Evolutionary conservation across 2,329 filamentous ascomycete species (phyloP), one percentile per base, ranked within the genome.

Genomic region (Gaeumannomyces tritici): DNA sequence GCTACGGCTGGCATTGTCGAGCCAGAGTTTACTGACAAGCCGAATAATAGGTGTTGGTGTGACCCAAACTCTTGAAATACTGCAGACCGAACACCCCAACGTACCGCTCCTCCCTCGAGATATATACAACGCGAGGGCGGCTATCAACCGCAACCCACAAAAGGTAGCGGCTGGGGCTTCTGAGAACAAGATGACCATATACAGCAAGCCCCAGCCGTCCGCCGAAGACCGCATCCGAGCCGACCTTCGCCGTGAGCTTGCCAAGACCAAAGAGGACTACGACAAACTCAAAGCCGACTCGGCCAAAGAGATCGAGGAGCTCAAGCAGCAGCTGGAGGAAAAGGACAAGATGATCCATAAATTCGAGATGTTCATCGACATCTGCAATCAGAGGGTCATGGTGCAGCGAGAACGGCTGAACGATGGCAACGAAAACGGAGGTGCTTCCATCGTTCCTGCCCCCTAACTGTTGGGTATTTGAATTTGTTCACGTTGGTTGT

Each of bases 281-380:
- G 76, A 82, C 60, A 81, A 83, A 68, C 70, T 83, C 61, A 79
- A 80, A 65, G 80, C 82, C 55, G 82, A 86, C 4, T 82, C 76
- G 61, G 75, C 81, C 63, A 84, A 84, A 63, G 80, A 85, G 68
- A 79, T 88, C 55, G 83, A 83, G 21, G 78, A 79, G 1, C 72
- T 88, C 63, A 83, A 84, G 67, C 76, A 79, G 62, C 79, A 85
- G 68, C 71, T 93, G 21, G 81, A 80, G 55, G 83, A 88, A 64
- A 87, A 87, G 72, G 83, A 87, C 64, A 79, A 80, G 68, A 79
- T 82, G 64, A 88, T 88, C 62, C 73, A 80, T 64, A 85, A 82
- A 69, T 88, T 87, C 67, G 85, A 88, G 72, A 85, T 86, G 80
- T 88, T 88, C 62, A 87, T 88, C 68, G 85, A 88, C 71, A 86